Evolutionary conservation across 768 basidiomycete genomes (phyloP), one percentile per base, ranked within the genome.

Genomic region (Plicaturopsis crispa): DNA sequence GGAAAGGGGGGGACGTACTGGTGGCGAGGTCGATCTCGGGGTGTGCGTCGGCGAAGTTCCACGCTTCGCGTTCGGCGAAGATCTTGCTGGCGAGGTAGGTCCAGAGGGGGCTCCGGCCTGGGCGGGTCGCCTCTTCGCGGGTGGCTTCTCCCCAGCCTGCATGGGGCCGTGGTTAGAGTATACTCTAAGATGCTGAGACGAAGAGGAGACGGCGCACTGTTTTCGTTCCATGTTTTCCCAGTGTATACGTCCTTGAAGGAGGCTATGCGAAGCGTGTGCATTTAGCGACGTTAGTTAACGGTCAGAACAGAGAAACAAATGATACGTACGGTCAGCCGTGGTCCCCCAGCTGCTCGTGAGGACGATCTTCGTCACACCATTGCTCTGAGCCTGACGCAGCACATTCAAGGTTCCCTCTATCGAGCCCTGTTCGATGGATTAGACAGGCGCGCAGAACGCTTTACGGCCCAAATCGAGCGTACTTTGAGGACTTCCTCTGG

Each of bases 321-420:
- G n/a, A n/a, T n/a, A n/a, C 35, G 33, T 21, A 45, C 44, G 23
- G 31, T 42, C 41, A 24, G 42, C 18, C 3, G 40, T 31, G 17
- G 10, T 37, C 3, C 22, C 44, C n/a, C 39, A 37, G 11, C 38
- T 45, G 6, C 44, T 35, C 6, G 35, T 45, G 20, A 41, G 31
- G 6, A 45, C 33, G 34, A 45, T 42, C 19, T 45, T 45, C 38
- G 38, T 43, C 2, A 43, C 32, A 13, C 42, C 42, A 6, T 36
- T 38, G 12, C 31, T 24, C 19, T 39, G 20, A n/a, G 37, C 50
- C 19, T 49, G 45, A 6, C 38, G 30, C 19, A 49, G 22, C 31
- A 41, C 21, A 28, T 32, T 8, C 14, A 39, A n/a, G 12, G 42
- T 33, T 12, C 42, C 42, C 6, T 43, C 30, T 26, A 39, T 39